phyloP scores from a whole-genome alignment of 371 early-diverging fungal genomes.

The Actinomortierella wolfii region DNA sequence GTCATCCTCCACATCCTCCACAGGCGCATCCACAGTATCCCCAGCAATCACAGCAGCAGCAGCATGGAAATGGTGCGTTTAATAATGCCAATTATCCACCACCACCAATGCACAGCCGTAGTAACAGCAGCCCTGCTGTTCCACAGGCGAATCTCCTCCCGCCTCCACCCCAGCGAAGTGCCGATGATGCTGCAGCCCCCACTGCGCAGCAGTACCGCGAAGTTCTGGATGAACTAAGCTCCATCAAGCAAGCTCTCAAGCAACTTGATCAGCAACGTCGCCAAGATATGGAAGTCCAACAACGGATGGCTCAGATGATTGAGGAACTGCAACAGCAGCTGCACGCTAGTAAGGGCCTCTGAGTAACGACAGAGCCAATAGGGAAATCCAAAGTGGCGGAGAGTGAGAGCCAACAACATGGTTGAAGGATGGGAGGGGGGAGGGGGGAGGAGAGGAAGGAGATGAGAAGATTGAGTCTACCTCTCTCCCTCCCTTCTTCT shows the following conservation, averaged over 20 bases:
- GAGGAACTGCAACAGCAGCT: slow-evolving; percentile 18
- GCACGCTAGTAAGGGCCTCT: neutral
- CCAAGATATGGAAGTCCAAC: slow-evolving; percentile 25
- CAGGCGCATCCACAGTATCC: too few species aligned
- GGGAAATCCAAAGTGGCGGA: neutral
- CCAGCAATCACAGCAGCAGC: too few species aligned
- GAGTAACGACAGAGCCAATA: neutral
- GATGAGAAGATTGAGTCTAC: too few species aligned
- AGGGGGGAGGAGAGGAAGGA: too few species aligned
- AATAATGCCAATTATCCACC: too few species aligned
- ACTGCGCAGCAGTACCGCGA: slow-evolving; percentile 31
- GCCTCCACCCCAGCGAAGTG: too few species aligned
- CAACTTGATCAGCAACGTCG: slow-evolving; percentile 31
- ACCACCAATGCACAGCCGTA: too few species aligned
- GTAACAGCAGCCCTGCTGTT: too few species aligned
- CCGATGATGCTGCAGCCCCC: neutral
- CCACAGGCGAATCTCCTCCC: too few species aligned
- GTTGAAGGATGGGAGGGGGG: neutral
- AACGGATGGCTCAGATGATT: slow-evolving; percentile 14
- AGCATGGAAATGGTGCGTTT: too few species aligned
- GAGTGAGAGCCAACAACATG: neutral
- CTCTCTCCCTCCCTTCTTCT: too few species aligned
- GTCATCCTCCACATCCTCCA: too few species aligned
- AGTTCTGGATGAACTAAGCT: slow-evolving; percentile 20
- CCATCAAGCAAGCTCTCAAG: slow-evolving; percentile 16